These are phyloP conservation scores for Cnidoscolus chayamansa DNA, from an alignment of 441 rosid genomes.

Conservation along the genomic window DNA sequence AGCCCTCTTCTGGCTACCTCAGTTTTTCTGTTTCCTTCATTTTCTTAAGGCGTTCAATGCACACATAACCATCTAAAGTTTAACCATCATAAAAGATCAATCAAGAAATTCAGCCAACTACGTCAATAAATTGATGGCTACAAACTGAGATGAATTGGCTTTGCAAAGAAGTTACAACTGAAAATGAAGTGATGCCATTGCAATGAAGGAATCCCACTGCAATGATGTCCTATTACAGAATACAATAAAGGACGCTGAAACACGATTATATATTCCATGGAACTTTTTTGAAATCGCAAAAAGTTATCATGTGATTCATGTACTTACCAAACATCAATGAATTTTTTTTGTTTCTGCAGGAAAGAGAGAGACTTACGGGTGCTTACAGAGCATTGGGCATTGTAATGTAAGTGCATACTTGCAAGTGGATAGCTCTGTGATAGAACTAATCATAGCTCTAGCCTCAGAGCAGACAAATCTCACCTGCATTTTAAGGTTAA, in stretches of 20 bases:
- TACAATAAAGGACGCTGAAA: not conserved
- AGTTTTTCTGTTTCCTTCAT: too few relatives aligned
- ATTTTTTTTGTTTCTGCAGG: not conserved
- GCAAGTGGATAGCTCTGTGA: constrained; percentile 44
- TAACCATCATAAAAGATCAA: not conserved
- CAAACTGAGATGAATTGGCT: not conserved
- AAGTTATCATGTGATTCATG: not conserved
- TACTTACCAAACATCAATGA: not conserved
- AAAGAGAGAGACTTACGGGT: constrained; percentile 53
- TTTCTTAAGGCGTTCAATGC: not conserved
- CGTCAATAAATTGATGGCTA: not conserved
- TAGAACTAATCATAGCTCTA: constrained; percentile 70
- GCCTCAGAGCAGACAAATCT: constrained; percentile 94
- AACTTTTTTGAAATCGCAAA: not conserved
- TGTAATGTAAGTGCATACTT: constrained; percentile 87
- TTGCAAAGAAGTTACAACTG: not conserved
- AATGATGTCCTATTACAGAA: too few relatives aligned
- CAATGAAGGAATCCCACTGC: too few relatives aligned
- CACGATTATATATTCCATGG: not conserved
- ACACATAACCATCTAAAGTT: not conserved
- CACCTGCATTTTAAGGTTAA: constrained; percentile 47
- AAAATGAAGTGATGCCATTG: not conserved
- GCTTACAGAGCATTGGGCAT: constrained; percentile 82
- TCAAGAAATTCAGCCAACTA: not conserved
- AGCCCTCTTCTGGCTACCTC: not conserved